A percentile compares a stretch with the other conserved stretches of the same genome.
These are phyloP conservation scores for Chaetoceros muelleri DNA, from an alignment of 108 stramenopile species.

Conservation along the genomic window DNA sequence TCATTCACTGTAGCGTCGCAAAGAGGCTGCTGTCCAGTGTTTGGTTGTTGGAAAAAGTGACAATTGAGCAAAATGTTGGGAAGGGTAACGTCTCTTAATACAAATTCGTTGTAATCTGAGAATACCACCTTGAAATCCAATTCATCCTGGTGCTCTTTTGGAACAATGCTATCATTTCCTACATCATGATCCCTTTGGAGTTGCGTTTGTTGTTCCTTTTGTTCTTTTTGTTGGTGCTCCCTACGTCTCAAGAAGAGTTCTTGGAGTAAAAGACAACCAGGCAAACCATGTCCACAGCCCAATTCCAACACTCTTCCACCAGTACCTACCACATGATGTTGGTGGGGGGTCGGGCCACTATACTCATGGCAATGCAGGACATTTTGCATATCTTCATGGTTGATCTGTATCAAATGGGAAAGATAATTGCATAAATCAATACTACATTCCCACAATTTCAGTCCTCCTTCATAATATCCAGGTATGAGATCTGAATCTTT, in stretches of 20 bases:
- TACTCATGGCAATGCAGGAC: too few relatives aligned
- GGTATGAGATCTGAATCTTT: conserved; percentile 53
- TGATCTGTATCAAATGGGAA: conserved; percentile 6
- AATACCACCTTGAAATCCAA: conserved; percentile 24
- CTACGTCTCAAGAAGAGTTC: not conserved
- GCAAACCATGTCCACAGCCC: conserved; percentile 29
- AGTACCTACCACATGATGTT: not conserved
- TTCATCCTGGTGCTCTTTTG: too few relatives aligned
- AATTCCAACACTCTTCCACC: conserved; percentile 47
- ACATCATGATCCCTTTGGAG: too few relatives aligned
- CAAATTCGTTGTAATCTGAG: conserved; percentile 54
- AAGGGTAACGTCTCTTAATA: conserved; percentile 43
- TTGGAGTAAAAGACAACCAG: not conserved
- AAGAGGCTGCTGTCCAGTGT: too few relatives aligned
- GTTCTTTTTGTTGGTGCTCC: conserved; percentile 10
- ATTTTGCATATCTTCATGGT: conserved; percentile 4
- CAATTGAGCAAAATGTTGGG: conserved; percentile 40
- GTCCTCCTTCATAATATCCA: conserved; percentile 78
- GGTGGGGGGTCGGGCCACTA: not conserved
- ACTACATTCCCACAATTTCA: conserved; percentile 80
- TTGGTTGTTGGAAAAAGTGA: conserved; percentile 1
- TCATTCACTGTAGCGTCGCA: conserved; percentile 7
- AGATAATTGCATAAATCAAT: conserved; percentile 64
- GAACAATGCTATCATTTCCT: too few relatives aligned
- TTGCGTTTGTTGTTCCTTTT: not conserved